These are phyloP conservation scores for Favolaschia claudopus DNA, from an alignment of 768 basidiomycete species.

Conservation along the genomic window DNA sequence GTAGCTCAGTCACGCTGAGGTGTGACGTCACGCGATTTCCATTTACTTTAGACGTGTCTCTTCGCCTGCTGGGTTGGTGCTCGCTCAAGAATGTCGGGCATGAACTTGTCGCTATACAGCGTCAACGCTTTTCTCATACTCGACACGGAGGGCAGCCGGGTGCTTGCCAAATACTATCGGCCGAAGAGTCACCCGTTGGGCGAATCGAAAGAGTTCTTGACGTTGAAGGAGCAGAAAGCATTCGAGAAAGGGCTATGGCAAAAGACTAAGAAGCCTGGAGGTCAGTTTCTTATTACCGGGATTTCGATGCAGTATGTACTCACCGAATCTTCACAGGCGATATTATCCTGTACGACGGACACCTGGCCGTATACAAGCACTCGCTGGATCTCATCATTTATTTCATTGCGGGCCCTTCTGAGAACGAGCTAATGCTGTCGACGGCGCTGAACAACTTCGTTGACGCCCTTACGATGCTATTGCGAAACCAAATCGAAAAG, in stretches of 20 bases:
- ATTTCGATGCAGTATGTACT: too few relatives aligned
- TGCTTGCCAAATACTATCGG: conserved; percentile 94
- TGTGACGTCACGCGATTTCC: too few relatives aligned
- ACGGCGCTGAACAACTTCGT: conserved; percentile 83
- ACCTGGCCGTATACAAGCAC: conserved; percentile 93
- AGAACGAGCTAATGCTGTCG: conserved; percentile 97
- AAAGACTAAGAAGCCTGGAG: conserved; percentile 94
- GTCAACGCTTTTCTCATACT: conserved; percentile 89
- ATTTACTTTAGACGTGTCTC: too few relatives aligned
- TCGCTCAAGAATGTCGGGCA: conserved; percentile 28
- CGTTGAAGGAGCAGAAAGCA: conserved; percentile 90
- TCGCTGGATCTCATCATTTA: conserved; percentile 96
- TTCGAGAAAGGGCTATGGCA: conserved; percentile 97
- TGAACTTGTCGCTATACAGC: conserved; percentile 91
- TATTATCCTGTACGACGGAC: conserved; percentile 89
- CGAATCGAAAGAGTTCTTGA: conserved; percentile 67
- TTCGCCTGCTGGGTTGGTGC: too few relatives aligned
- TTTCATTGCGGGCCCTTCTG: conserved; percentile 83
- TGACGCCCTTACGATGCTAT: conserved; percentile 85
- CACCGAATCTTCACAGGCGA: conserved; percentile 78
- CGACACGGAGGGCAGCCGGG: conserved; percentile 94
- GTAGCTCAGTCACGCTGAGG: too few relatives aligned
- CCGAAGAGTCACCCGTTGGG: conserved; percentile 70
- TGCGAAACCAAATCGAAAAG: conserved; percentile 95
- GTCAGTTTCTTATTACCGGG: too few relatives aligned